Percentiles rank a stretch among this genome's conserved stretches.
Conservation (phyloP, 169 alveolate genomes). For the Eimeria zaria region DNA sequence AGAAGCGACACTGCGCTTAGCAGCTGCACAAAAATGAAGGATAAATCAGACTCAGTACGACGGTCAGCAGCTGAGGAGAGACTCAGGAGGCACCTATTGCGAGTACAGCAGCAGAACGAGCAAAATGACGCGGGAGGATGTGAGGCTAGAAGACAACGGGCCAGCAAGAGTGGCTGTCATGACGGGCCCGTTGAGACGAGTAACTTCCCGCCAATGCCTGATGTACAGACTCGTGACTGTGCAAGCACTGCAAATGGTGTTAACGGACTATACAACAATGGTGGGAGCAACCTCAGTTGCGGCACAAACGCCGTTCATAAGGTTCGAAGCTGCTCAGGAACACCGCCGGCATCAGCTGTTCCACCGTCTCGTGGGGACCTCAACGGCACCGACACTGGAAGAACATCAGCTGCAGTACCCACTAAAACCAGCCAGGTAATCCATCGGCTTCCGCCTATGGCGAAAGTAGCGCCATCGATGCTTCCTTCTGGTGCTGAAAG, state of each 20-base stretch:
- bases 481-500: not conserved
- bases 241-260: constrained; percentile 10
- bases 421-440: not conserved
- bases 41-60: not conserved
- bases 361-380: not conserved
- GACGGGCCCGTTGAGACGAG: not conserved
- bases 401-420: not conserved
- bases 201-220: not conserved
- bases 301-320: constrained; percentile 24
- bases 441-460: constrained; percentile 23
- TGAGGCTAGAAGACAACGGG: not conserved
- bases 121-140: not conserved
- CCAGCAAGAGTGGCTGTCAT: not conserved
- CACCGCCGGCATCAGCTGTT: constrained; percentile 36
- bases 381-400: not conserved
- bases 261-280: not conserved
- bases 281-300: not conserved
- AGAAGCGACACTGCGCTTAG: not conserved
- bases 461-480: not conserved
- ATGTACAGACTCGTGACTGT: not conserved
- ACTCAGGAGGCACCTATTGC: constrained; percentile 15
- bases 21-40: not conserved
- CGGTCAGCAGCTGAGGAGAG: constrained; percentile 34
- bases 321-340: constrained; percentile 44
- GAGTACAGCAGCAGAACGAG: not conserved